Conservation (phyloP, 345 rosid species). For the Acer yangbiense region DNA sequence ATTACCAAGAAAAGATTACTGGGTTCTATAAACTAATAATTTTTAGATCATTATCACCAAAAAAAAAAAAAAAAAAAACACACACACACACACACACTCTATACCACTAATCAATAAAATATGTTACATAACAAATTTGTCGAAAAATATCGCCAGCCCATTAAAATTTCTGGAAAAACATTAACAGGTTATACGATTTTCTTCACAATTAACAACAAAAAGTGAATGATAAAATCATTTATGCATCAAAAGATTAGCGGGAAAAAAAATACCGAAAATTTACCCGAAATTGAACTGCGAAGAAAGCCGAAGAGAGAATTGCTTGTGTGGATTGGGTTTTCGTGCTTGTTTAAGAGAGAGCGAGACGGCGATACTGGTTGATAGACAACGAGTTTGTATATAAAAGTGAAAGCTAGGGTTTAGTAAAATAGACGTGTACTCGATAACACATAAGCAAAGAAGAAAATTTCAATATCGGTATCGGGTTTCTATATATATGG, state of each 20-base stretch:
- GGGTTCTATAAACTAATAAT: neutral
- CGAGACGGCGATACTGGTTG: neutral
- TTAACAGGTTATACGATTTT: neutral
- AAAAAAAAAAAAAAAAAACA: neutral
- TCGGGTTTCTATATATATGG: too few species aligned
- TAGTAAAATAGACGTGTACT: neutral
- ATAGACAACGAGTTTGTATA: neutral
- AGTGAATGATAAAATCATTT: neutral
- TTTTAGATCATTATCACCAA: neutral
- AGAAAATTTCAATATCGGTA: too few species aligned
- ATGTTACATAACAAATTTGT: neutral
- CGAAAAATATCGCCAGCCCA: neutral
- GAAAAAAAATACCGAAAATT: neutral
- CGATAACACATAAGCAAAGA: neutral
- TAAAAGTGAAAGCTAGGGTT: neutral
- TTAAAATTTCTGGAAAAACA: neutral
- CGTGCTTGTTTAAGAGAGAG: neutral
- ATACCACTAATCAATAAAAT: neutral
- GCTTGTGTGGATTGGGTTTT: neutral
- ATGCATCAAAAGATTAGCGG: neutral
- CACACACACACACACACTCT: neutral
- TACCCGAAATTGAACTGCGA: neutral
- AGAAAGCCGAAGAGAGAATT: neutral
- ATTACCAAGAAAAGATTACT: neutral
- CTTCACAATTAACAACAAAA: neutral